A percentile compares a stretch with the other conserved stretches of the same genome.
Conservation (phyloP, 139 green algal species). For the Auxenochlorella protothecoides region DNA sequence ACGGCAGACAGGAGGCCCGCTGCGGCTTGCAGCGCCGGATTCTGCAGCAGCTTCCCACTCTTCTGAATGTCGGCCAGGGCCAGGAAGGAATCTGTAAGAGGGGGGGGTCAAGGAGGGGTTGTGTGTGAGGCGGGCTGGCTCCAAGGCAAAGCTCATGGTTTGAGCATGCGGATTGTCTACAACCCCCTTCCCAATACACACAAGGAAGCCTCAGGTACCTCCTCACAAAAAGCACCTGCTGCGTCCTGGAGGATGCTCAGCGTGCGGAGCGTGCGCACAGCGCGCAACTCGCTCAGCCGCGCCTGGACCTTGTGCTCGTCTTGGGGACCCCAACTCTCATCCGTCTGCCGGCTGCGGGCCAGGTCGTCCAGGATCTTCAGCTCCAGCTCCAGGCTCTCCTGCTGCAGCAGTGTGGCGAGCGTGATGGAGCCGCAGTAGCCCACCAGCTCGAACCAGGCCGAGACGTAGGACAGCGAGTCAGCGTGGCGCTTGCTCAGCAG, state of each 20-base stretch:
- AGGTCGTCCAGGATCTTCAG: background rate
- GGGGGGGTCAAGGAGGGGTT: background rate
- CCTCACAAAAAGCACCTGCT: conserved; percentile 15
- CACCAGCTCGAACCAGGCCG: background rate
- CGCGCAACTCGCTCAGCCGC: conserved; percentile 33
- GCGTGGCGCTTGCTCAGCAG: background rate
- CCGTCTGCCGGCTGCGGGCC: no score
- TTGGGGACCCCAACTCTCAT: background rate
- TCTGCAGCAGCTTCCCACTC: conserved; percentile 15
- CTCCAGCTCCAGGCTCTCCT: background rate
- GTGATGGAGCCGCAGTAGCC: background rate
- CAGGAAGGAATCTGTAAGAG: conserved; percentile 15
- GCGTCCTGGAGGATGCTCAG: conserved; percentile 64
- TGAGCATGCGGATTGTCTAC: background rate
- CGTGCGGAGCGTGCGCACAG: conserved; percentile 38
- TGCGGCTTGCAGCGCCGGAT: conserved; percentile 34
- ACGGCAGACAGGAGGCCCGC: conserved; percentile 57
- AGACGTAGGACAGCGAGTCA: background rate
- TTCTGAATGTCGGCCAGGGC: conserved; percentile 19
- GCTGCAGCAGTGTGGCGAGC: background rate
- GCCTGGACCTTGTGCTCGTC: conserved; percentile 9
- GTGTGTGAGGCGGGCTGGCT: background rate
- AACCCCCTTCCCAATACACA: background rate
- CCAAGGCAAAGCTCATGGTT: background rate
- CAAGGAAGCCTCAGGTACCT: background rate